Base-by-base conservation (phyloP, 2,329 filamentous ascomycete genomes). In the Colletotrichum lentis region DNA sequence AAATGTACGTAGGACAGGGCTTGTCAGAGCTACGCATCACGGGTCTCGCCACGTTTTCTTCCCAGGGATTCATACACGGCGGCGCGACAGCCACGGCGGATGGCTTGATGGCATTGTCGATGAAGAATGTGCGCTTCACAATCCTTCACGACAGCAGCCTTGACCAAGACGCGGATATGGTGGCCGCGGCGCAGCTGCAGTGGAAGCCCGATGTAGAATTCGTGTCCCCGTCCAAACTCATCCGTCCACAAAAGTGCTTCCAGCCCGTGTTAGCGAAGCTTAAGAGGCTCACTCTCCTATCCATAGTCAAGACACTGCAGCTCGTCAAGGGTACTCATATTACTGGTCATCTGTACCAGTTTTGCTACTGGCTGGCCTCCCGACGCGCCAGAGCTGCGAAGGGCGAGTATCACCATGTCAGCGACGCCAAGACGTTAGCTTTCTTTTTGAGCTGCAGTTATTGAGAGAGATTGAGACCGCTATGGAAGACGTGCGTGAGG, bases 1-100 rank as follows among this genome's bases (percentile, higher is more conserved):
- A 50, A 50, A 50, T 50, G 47, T 50, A 50, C 22, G 47, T 50
- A 50, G 47, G 47, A 22, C 54, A 57, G n/a, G 54, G n/a, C 24
- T 57, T 22, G 14, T 22, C 54, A 18, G 54, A 57, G 39, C 5
- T 57, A 22, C 22, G 12, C 6, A 20, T 57, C 22, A 24, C 37
- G 12, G 54, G 54, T 3, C 39, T 14, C 3, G 54, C 54, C 20
- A 57, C 37, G 6, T 44, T 22, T 5, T 57, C 39, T 22, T 50
- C 7, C 18, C 16, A 50, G 22, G 22, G 47, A 50, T 2, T 2
- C 16, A 27, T 50, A 12, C 7, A 50, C 14, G 47, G 47, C 47
- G 12, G 8, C 47, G 47, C 47, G 47, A 50, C 11, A 50, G 47
- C 47, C 11, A 50, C 5, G 6, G 47, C 11, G 14, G 47, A 50